Percentiles rank a stretch among this genome's conserved stretches.
Conservation (phyloP, 2,329 filamentous ascomycete species). For the Botrytis sinoallii region DNA sequence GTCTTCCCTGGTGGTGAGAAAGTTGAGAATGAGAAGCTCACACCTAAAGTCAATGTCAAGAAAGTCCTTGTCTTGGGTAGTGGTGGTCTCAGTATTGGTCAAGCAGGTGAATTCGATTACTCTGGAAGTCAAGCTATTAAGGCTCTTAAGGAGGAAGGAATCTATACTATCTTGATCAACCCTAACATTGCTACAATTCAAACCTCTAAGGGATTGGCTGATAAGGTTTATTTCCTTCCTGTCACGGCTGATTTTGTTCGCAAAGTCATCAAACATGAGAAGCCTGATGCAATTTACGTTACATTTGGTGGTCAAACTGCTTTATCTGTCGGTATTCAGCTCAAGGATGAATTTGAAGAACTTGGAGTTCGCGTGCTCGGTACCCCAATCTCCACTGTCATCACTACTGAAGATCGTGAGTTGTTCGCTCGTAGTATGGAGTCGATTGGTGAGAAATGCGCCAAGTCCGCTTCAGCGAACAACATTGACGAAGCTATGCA, state of each 20-base stretch:
- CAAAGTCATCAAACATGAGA: constrained; percentile 94
- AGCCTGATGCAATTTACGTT: constrained; percentile 94
- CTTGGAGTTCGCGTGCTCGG: constrained; percentile 61
- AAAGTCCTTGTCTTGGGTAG: constrained; percentile 96
- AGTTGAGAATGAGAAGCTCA: constrained; percentile 71
- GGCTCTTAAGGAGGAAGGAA: constrained; percentile 91
- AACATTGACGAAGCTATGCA: constrained; percentile 90
- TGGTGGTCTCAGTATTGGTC: constrained; percentile 93
- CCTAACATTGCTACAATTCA: constrained; percentile 98
- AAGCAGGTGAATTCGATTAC: constrained; percentile 98
- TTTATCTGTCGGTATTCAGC: constrained; percentile 92
- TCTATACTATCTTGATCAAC: constrained; percentile 90
- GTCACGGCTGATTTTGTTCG: constrained; percentile 97
- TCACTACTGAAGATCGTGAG: constrained; percentile 93
- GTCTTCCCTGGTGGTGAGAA: constrained; percentile 81
- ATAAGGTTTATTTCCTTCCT: constrained; percentile 97
- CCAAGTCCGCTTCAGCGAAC: constrained; percentile 88
- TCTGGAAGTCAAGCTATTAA: constrained; percentile 93
- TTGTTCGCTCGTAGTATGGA: constrained; percentile 93
- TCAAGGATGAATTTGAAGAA: constrained; percentile 67
- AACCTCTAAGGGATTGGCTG: constrained; percentile 91
- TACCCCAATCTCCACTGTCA: constrained; percentile 73
- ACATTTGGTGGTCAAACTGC: constrained; percentile 97
- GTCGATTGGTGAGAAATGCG: constrained; percentile 96
- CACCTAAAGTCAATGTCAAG: constrained; percentile 87